These are phyloP conservation scores for Neospermospora avenae DNA, from an alignment of 2,329 filamentous ascomycete genomes.

Conservation along the genomic window DNA sequence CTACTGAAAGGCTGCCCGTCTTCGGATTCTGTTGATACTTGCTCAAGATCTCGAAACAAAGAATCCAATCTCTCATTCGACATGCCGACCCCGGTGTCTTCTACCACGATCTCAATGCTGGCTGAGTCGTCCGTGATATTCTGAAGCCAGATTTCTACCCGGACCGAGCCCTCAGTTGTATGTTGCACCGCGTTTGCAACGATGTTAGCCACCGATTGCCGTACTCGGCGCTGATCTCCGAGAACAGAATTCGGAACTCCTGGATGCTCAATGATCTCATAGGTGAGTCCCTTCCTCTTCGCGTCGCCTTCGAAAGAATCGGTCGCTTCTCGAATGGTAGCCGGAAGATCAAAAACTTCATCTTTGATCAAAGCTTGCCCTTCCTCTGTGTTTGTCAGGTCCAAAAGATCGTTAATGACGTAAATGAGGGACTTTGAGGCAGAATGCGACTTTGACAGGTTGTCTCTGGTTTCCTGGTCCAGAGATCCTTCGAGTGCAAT, in stretches of 20 bases:
- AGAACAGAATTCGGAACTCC: slow-evolving; percentile 69
- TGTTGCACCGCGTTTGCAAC: slow-evolving; percentile 83
- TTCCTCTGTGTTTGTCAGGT: slow-evolving; percentile 84
- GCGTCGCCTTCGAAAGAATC: slow-evolving; percentile 72
- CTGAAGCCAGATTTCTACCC: slow-evolving; percentile 64
- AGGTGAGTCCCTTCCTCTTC: slow-evolving; percentile 69
- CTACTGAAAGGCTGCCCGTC: slow-evolving; percentile 13
- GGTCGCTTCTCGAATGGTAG: slow-evolving; percentile 73
- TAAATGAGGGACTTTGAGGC: slow-evolving; percentile 91
- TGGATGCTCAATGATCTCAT: slow-evolving; percentile 63
- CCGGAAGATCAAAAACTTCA: slow-evolving; percentile 70
- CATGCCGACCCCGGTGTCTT: slow-evolving; percentile 75
- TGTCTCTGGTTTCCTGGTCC: slow-evolving; percentile 80
- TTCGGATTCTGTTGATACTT: slow-evolving; percentile 49
- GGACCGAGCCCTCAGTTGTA: slow-evolving; percentile 65
- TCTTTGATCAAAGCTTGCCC: slow-evolving; percentile 76
- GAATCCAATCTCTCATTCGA: slow-evolving; percentile 55
- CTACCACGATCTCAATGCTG: slow-evolving; percentile 69
- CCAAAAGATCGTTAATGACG: slow-evolving; percentile 87
- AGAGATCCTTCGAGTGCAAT: slow-evolving; percentile 80
- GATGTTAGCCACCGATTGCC: slow-evolving; percentile 79
- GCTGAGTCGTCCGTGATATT: slow-evolving; percentile 52
- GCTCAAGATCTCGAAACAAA: slow-evolving; percentile 56
- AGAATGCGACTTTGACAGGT: slow-evolving; percentile 79
- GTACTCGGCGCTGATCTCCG: slow-evolving; percentile 76